phyloP scores from a whole-genome alignment of 1,139 yeast species.

The Yamadazyma friedrichii region DNA sequence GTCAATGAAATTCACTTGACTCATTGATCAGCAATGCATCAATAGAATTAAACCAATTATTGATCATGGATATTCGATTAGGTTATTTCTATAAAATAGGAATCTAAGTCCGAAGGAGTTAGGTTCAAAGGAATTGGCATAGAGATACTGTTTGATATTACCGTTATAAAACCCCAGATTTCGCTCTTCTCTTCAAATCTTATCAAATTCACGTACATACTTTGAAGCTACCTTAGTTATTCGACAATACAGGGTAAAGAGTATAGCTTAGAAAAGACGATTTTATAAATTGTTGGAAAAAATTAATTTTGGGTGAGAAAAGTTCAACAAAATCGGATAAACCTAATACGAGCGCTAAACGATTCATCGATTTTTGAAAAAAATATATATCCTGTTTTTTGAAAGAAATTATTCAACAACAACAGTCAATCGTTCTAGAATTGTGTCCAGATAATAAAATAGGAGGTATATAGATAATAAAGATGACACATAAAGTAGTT shows the following conservation, averaged over 20 bases:
- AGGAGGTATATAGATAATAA: background rate
- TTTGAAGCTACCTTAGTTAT: background rate
- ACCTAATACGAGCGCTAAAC: background rate
- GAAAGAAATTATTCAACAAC: background rate
- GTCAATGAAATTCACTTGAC: background rate
- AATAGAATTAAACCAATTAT: too few relatives aligned
- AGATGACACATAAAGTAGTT: constrained; percentile 47
- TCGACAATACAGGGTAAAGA: background rate
- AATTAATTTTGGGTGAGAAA: constrained; percentile 7
- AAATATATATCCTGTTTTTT: background rate
- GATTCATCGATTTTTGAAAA: background rate
- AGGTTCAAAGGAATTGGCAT: constrained; percentile 8
- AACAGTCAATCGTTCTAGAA: background rate
- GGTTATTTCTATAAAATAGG: background rate
- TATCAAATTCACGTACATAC: background rate
- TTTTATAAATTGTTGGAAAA: constrained; percentile 4
- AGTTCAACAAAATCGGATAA: constrained; percentile 5
- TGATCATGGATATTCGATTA: background rate
- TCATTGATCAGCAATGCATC: background rate
- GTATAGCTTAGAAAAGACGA: background rate
- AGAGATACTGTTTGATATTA: background rate
- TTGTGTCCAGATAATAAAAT: background rate
- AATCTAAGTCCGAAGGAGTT: constrained; percentile 8
- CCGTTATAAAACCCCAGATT: background rate
- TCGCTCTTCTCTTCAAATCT: background rate